A percentile compares a stretch with the other conserved stretches of the same genome.
Evolutionary conservation across 1,284 basidiomycete species (phyloP).

Genomic region (Ganoderma lucidum): DNA sequence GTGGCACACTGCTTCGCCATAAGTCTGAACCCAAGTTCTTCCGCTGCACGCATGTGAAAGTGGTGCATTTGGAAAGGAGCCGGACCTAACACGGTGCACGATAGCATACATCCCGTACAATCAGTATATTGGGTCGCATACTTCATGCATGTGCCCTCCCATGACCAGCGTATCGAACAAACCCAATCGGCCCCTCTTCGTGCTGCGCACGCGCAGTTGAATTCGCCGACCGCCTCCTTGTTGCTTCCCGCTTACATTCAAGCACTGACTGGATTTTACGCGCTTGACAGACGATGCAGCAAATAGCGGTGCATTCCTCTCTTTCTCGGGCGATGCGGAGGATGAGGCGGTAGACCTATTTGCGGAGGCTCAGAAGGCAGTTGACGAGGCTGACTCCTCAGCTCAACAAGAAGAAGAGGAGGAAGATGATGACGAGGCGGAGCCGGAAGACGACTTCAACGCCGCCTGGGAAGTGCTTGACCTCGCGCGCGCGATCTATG

Average conservation of each 20-base stretch:
- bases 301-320: constrained; percentile 65
- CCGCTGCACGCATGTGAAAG: background rate
- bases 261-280: background rate
- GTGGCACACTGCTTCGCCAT: background rate
- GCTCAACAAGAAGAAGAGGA: constrained; percentile 58
- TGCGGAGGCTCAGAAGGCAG: constrained; percentile 56
- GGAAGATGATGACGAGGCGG: constrained; percentile 67
- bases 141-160: too few relatives aligned
- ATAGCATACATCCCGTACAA: too few relatives aligned
- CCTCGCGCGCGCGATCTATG: constrained; percentile 84
- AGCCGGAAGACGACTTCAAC: constrained; percentile 93
- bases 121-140: too few relatives aligned
- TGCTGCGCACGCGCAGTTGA: background rate
- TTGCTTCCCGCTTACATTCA: constrained; percentile 6
- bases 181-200: background rate
- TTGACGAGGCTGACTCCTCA: constrained; percentile 54
- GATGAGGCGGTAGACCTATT: constrained; percentile 70
- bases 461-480: constrained; percentile 95
- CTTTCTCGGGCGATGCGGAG: constrained; percentile 79
- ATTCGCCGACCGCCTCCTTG: background rate
- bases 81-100: background rate
- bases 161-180: background rate
- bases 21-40: background rate
- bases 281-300: constrained; percentile 35
- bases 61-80: background rate